Evolutionary conservation across 352 stramenopile genomes (phyloP).

Genomic region (Globisporangium irregulare): DNA sequence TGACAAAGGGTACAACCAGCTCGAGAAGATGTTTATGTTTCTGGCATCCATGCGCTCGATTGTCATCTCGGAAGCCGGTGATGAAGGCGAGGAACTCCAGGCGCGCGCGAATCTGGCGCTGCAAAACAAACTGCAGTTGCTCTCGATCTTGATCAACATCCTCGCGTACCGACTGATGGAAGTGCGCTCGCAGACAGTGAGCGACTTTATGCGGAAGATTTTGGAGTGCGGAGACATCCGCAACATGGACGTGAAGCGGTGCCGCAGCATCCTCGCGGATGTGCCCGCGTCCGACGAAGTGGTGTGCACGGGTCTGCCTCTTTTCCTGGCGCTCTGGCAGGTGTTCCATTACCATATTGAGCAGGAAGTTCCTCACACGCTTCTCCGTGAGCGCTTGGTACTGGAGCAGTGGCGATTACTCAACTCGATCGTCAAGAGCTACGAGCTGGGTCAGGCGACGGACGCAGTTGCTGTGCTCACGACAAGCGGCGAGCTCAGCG

Average conservation of each 20-base stretch:
- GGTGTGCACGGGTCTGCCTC: conserved; percentile 62
- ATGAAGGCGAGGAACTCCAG: conserved; percentile 16
- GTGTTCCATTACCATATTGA: conserved; percentile 86
- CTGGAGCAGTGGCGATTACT: conserved; percentile 61
- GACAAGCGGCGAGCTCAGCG: conserved; percentile 19
- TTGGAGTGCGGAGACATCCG: conserved; percentile 26
- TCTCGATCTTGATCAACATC: conserved; percentile 84
- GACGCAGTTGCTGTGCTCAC: neutral
- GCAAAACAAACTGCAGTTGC: conserved; percentile 82
- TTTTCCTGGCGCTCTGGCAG: conserved; percentile 78
- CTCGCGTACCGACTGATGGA: conserved; percentile 77
- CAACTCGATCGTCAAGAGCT: conserved; percentile 62
- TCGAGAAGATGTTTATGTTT: conserved; percentile 86
- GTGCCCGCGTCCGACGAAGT: conserved; percentile 60
- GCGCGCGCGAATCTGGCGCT: conserved; percentile 68
- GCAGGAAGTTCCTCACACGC: conserved; percentile 65
- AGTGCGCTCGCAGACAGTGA: conserved; percentile 41
- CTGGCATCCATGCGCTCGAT: conserved; percentile 78
- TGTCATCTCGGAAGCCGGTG: conserved; percentile 37
- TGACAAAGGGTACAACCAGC: conserved; percentile 86
- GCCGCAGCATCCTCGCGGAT: conserved; percentile 41
- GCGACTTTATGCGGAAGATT: conserved; percentile 54
- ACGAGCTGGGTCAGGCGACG: conserved; percentile 34
- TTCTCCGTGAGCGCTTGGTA: conserved; percentile 55
- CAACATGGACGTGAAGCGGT: conserved; percentile 34